A percentile compares a stretch with the other conserved stretches of the same genome.
Evolutionary conservation across 768 basidiomycete species (phyloP).

Genomic region (Hygrophoropsis aurantiaca): DNA sequence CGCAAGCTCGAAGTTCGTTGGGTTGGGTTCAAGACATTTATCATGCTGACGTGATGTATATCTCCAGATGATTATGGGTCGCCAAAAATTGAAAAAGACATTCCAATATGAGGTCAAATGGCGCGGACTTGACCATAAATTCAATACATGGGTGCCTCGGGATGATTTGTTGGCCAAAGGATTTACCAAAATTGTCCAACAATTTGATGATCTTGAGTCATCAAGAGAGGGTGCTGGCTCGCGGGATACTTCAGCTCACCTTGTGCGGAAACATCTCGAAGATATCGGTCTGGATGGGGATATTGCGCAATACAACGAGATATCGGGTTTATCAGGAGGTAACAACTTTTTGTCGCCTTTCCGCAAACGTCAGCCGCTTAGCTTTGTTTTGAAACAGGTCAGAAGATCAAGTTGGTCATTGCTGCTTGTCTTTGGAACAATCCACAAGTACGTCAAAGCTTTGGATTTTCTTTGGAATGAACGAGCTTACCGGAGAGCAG

Average conservation of each 20-base stretch:
- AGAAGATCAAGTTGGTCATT: constrained; percentile 96
- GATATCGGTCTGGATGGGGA: constrained; percentile 96
- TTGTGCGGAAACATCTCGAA: constrained; percentile 90
- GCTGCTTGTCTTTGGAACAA: constrained; percentile 97
- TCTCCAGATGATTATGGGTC: constrained; percentile 78
- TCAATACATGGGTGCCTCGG: constrained; percentile 90
- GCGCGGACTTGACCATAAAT: constrained; percentile 79
- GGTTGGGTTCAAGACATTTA: constrained; percentile 7
- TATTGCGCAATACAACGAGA: constrained; percentile 98
- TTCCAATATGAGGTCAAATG: constrained; percentile 93
- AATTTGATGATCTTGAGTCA: constrained; percentile 95
- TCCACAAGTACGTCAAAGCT: constrained; percentile 67
- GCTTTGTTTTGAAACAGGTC: constrained; percentile 48
- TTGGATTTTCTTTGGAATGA: constrained; percentile 2
- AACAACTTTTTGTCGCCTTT: constrained; percentile 16
- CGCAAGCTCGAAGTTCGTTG: constrained; percentile 84
- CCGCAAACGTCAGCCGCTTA: constrained; percentile 8
- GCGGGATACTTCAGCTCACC: constrained; percentile 77
- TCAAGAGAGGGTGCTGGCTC: constrained; percentile 93
- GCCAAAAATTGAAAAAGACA: constrained; percentile 95
- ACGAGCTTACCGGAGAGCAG: constrained; percentile 26
- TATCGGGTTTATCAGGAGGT: constrained; percentile 92
- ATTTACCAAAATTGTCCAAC: constrained; percentile 85
- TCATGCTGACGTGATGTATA: constrained; percentile 13
- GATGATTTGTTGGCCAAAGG: constrained; percentile 85